Base-by-base conservation (phyloP, 805 yeast genomes). In the Candida berthetii region DNA sequence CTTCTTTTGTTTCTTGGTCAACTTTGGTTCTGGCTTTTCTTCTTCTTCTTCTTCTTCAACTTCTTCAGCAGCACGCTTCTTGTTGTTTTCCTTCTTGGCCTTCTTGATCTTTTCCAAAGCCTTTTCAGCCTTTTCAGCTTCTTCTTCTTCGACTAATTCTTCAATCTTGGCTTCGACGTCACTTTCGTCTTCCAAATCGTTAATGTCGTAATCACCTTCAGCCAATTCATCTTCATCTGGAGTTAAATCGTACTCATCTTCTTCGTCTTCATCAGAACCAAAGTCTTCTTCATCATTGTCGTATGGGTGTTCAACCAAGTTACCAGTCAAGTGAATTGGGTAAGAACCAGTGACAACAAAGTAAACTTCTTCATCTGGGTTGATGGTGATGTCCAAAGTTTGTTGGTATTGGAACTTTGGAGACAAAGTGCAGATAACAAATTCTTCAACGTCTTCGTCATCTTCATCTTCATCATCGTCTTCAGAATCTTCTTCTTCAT, bases 261-360 rank as follows among this genome's bases (percentile, higher is more conserved):
- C 59, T 42, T 62, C 57, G 22, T 49, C 77, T 35, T 71, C 75
- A 40, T 68, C 72, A 31, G 52, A 65, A 35, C 61, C 65, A 31
- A 47, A 61, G 40, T 69, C 76, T 40, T 62, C 71, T 22, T 69
- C 76, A 39, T 77, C 83, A 35, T 71, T 78, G 58, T 90, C 96
- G 57, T 80, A 87, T 64, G 98, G 97, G 67, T 90, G 96, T 66
- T 86, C 95, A 60, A 93, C 83, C 69, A 83, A 89, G 82, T 93
- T 91, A 72, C 99, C 99, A 53, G 86, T 74, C 55, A 93, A 71
- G 65, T 91, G 95, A 51, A 93, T 74, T 51, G 95, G 85, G 72
- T 89, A 91, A 22, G 97, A 88, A 60, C 99, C 99, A 47, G 96
- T 85, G 43, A 86, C 97, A 59, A 88, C 95, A 60, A 93, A 93